These are phyloP conservation scores for Diplodia mutila DNA, from an alignment of 2,329 filamentous ascomycete genomes.

Conservation along the genomic window DNA sequence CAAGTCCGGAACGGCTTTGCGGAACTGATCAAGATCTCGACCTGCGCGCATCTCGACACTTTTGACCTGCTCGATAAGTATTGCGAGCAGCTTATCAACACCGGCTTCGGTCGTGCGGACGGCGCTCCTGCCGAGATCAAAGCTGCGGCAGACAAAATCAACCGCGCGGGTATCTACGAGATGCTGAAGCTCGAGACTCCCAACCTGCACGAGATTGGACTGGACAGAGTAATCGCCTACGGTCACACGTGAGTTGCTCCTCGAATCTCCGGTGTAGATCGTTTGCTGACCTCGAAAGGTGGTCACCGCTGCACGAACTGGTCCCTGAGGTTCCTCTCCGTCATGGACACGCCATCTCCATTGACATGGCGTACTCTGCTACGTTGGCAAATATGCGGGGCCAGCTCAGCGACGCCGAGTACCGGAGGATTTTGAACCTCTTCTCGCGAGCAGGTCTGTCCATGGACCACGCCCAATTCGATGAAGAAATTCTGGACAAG, in stretches of 20 bases:
- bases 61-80: constrained; percentile 70
- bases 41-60: constrained; percentile 67
- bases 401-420: constrained; percentile 63
- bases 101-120: constrained; percentile 66
- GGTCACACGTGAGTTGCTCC: constrained; percentile 63
- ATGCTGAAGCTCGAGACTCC: constrained; percentile 76
- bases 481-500: constrained; percentile 66
- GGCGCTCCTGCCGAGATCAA: constrained; percentile 60
- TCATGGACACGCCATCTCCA: constrained; percentile 74
- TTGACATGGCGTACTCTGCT: constrained; percentile 76
- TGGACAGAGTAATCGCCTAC: constrained; percentile 74
- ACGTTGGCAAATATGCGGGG: constrained; percentile 68
- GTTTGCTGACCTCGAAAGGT: constrained; percentile 46
- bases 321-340: constrained; percentile 69
- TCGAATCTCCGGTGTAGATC: neutral
- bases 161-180: constrained; percentile 69
- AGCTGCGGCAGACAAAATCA: constrained; percentile 67
- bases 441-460: constrained; percentile 72
- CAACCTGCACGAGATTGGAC: constrained; percentile 72
- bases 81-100: constrained; percentile 68
- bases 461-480: constrained; percentile 71
- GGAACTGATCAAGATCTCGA: constrained; percentile 76
- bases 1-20: constrained; percentile 76
- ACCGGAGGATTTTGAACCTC: constrained; percentile 65
- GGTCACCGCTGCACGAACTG: constrained; percentile 74